Evolutionary conservation across 352 stramenopile species (phyloP).

Genomic region (Globisporangium iwayamae): DNA sequence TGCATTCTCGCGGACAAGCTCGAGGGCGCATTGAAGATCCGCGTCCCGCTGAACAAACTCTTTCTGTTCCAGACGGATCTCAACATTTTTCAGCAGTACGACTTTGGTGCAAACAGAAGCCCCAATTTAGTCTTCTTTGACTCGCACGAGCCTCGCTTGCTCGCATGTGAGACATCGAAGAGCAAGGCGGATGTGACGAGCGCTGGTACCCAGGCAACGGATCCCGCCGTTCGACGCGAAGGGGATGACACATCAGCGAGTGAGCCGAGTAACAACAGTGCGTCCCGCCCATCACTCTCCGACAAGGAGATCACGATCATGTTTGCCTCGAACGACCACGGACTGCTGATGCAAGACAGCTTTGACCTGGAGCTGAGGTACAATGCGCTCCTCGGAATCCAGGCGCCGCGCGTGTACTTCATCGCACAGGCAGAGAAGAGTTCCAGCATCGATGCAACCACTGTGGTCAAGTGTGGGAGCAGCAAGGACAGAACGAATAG

Average conservation of each 20-base stretch:
- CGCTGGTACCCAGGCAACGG: slow-evolving; percentile 10
- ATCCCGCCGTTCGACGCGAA: slow-evolving; percentile 3
- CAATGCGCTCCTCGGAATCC: slow-evolving; percentile 79
- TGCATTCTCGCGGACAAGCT: slow-evolving; percentile 83
- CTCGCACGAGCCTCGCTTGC: slow-evolving; percentile 76
- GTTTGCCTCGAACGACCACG: slow-evolving; percentile 90
- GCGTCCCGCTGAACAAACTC: slow-evolving; percentile 82
- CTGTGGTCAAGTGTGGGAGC: slow-evolving; percentile 31
- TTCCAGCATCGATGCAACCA: slow-evolving; percentile 33
- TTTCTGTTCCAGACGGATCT: slow-evolving; percentile 90
- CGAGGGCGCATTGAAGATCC: slow-evolving; percentile 74
- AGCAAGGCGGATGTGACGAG: slow-evolving; percentile 25
- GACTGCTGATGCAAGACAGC: slow-evolving; percentile 89
- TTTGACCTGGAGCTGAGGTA: slow-evolving; percentile 85
- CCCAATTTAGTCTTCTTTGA: slow-evolving; percentile 90
- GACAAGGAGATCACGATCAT: slow-evolving; percentile 90
- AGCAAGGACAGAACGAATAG: slow-evolving; percentile 28
- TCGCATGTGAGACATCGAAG: slow-evolving; percentile 83
- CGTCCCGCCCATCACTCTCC: slow-evolving; percentile 22
- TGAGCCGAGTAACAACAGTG: neutral
- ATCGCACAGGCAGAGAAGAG: slow-evolving; percentile 47
- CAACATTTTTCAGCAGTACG: slow-evolving; percentile 87
- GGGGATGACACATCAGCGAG: slow-evolving; percentile 19
- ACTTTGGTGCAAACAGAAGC: slow-evolving; percentile 75
- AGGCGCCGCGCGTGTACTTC: slow-evolving; percentile 80